Base-by-base conservation (phyloP, 306 rosid genomes). In the Macrotyloma uniflorum region DNA sequence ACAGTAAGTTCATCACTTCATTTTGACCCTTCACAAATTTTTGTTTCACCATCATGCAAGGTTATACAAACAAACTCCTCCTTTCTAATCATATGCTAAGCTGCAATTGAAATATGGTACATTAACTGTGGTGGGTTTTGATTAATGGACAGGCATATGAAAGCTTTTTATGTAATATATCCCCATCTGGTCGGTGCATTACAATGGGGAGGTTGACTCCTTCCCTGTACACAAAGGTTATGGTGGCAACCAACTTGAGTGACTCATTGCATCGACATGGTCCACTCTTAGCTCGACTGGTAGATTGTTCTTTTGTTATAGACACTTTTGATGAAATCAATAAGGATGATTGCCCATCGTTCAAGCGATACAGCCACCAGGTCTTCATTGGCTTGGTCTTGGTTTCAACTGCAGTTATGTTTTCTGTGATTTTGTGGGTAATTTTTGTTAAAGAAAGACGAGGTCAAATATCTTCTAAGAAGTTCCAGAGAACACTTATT, bases 171-270 rank as follows among this genome's bases (percentile, higher is more conserved):
- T 87, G 89, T 30, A 54, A 73, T 24, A 83, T 83, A 67, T 80
- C 85, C 0, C 79, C 84, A 13, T 67, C 50, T 8, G 96, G 92
- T 16, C 1, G 68, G 4, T 91, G 96, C 89, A 83, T 71, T 5
- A 85, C 79, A 22, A 46, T 61, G 1, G 96, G 96, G 14, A 88
- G 91, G 45, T 23, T 87, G 81, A 87, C 78, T 15, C 91, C 89
- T 22, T 14, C 57, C 0, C 63, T 54, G 23, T 89, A 81, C 59
- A 16, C 32, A 7, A 85, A 89, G 63, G 45, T 85, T 55, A 40
- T 26, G 67, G 70, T 65, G 16, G 86, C 86, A 12, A 50, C 76
- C 13, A 85, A 85, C 55, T 16, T 85, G 72, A 86, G 84, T 77
- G 59, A 78, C 20, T 75, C 70, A 6, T 1, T 89, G 28, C 38